Evolutionary conservation across 768 basidiomycete species (phyloP), one percentile per base, ranked within the genome.

Genomic region (Trametes coccinea): DNA sequence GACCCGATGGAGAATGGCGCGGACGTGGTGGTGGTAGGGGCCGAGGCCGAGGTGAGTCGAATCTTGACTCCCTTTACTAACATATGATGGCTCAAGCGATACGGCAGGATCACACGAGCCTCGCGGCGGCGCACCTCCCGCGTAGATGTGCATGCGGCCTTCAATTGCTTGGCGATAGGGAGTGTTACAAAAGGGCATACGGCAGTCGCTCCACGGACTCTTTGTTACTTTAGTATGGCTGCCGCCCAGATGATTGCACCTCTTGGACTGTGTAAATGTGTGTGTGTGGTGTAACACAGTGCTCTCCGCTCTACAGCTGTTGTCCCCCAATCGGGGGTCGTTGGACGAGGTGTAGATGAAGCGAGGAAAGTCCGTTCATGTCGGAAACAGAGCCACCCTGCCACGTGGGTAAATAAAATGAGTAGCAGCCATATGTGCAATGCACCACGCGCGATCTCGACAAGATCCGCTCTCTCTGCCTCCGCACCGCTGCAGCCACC

Each of bases 11-110:
- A 11, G 74, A 74, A 11, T 73, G 74, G 70, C 65, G 71, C 39
- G 69, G 72, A 6, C 68, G 74, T 51, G 66, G 74, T 7, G 66
- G 74, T 6, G 72, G 71, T 8, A 62, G 75, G 34, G 70, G 73
- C 4, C 69, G 74, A 44, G 72, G 72, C 8, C 70, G 74, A 41
- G 72, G 72, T 69, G 59, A 59, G 68, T 30, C 11, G 17, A 47
- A 22, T 22, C 13, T 22, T 16, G 27, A 41, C 29, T 27, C 40
- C 17, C 10, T 37, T 34, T 30, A 31, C 7, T 17, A 11, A 29
- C 13, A 22, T 22, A 14, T 39, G 50, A 8, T 45, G 6, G 4
- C 31, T 53, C 4, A 40, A 5, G 13, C 34, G 4, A 17, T 54
- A 29, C 40, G 10, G 27, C 47, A 63, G 66, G 66, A 1, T 67